A percentile compares a stretch with the other conserved stretches of the same genome.
Evolutionary conservation across 352 stramenopile species (phyloP).

Genomic region (Thraustochytrium sp.): DNA sequence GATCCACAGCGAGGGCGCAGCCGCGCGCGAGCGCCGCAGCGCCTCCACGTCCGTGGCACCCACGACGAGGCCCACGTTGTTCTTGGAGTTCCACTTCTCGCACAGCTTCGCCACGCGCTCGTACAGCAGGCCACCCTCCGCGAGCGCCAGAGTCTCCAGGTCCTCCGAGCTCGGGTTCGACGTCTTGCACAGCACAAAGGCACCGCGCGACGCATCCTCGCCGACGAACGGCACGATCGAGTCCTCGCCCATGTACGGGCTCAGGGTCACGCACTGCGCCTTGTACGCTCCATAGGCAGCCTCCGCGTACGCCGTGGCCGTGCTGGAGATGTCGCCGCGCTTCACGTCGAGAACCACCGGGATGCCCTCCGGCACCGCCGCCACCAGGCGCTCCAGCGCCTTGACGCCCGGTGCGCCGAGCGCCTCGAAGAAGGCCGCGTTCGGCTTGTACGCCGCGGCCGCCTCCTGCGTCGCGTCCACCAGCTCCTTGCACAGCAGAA

Average conservation of each 20-base stretch:
- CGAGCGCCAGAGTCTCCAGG: constrained; percentile 59
- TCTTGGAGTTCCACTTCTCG: constrained; percentile 60
- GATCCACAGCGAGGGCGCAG: constrained; percentile 88
- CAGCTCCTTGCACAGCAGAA: constrained; percentile 86
- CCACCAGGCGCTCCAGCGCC: constrained; percentile 61
- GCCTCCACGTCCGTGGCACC: constrained; percentile 91
- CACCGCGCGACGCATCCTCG: constrained; percentile 73
- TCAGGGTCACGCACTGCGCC: constrained; percentile 91
- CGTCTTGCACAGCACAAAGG: constrained; percentile 98
- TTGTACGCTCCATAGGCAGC: constrained; percentile 84
- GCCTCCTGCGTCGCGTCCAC: constrained; percentile 87
- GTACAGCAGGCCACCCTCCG: constrained; percentile 50
- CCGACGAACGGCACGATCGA: constrained; percentile 90
- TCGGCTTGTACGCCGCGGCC: constrained; percentile 95
- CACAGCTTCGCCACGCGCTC: constrained; percentile 52
- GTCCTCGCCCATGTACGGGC: constrained; percentile 96
- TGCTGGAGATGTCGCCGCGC: constrained; percentile 96
- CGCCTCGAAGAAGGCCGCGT: constrained; percentile 97
- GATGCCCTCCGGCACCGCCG: constrained; percentile 74
- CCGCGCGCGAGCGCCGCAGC: constrained; percentile 70
- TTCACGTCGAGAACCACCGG: constrained; percentile 96
- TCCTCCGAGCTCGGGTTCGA: constrained; percentile 95
- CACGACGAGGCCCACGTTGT: constrained; percentile 88
- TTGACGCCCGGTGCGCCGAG: constrained; percentile 70
- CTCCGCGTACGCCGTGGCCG: constrained; percentile 87